Conservation (phyloP, 2,329 filamentous ascomycete species). For the Epichloe gansuensis region DNA sequence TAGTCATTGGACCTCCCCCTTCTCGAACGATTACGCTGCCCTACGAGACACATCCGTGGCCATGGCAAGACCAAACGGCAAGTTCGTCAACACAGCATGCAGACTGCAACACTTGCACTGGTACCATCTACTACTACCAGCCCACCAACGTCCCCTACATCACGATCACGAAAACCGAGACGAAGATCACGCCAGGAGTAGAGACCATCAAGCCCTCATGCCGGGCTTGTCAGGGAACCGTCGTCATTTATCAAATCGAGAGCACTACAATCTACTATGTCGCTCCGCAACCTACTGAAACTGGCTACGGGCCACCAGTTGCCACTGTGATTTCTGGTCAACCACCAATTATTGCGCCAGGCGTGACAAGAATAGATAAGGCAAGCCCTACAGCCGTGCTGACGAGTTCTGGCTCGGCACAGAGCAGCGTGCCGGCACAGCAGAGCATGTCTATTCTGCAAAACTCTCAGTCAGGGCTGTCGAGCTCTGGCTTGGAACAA, state of each 20-base stretch:
- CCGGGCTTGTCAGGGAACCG: constrained; percentile 2
- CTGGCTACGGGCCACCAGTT: background rate
- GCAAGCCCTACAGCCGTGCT: background rate
- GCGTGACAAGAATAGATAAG: background rate
- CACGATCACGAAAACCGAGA: background rate
- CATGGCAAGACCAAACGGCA: constrained; percentile 1
- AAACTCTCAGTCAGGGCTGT: too few relatives aligned
- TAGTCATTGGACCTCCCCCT: background rate
- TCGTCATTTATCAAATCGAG: constrained; percentile 3
- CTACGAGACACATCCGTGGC: constrained; percentile 1
- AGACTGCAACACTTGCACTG: background rate
- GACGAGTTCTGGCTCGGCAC: background rate
- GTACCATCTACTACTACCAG: background rate
- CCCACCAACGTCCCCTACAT: background rate
- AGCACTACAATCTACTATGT: background rate
- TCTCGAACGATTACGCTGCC: constrained; percentile 1
- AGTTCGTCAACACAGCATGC: background rate
- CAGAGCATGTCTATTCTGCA: too few relatives aligned
- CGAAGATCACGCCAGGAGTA: background rate
- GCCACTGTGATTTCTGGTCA: background rate
- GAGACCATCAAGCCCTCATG: constrained; percentile 1
- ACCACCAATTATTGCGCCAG: background rate
- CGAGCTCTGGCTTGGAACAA: too few relatives aligned
- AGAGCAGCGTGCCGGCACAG: background rate
- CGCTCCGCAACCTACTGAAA: background rate